phyloP scores from a whole-genome alignment of 208 protist genomes.

The Naegleria lovaniensis region DNA sequence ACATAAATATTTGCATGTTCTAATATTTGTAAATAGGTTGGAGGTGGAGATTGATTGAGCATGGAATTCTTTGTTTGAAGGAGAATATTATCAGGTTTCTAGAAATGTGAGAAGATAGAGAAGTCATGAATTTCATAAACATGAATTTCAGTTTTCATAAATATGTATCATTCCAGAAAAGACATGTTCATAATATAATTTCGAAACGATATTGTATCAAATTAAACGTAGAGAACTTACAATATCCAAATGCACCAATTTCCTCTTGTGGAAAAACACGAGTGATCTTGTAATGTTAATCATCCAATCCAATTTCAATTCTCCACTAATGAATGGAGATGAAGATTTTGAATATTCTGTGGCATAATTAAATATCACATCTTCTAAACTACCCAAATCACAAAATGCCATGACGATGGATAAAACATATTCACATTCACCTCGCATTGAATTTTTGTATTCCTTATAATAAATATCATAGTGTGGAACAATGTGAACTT shows the following conservation, averaged over 20 bases:
- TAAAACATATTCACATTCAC: background rate
- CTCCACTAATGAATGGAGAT: background rate
- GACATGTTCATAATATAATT: too few species aligned
- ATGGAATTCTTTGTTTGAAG: background rate
- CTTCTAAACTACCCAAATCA: constrained; percentile 9
- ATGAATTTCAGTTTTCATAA: too few species aligned
- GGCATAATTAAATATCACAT: background rate
- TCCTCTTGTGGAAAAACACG: background rate
- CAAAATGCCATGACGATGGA: background rate
- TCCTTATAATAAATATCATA: background rate
- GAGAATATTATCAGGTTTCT: background rate
- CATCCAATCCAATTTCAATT: constrained; percentile 15
- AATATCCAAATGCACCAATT: background rate
- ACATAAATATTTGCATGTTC: background rate
- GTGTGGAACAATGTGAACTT: background rate
- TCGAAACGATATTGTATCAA: too few species aligned
- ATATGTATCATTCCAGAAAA: too few species aligned
- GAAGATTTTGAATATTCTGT: background rate
- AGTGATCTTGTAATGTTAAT: background rate
- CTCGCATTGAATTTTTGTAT: background rate
- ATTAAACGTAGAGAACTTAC: background rate
- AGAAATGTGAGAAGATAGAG: background rate
- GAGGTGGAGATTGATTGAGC: background rate
- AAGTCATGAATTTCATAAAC: background rate
- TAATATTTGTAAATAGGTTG: background rate